phyloP scores from a whole-genome alignment of 345 rosid genomes.

The Cochlearia excelsa region DNA sequence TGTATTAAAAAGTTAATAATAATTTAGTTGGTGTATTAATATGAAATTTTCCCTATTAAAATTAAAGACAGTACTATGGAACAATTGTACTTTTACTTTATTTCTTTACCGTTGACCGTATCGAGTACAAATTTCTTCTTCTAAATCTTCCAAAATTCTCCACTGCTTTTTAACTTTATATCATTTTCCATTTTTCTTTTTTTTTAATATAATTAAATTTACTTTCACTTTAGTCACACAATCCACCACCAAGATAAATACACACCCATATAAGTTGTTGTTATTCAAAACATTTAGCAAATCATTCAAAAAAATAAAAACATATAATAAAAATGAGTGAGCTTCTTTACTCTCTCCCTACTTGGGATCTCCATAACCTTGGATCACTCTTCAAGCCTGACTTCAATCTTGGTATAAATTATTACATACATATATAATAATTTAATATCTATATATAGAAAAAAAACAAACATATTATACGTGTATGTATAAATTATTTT shows the following conservation, averaged over 20 bases:
- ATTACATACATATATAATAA: background rate
- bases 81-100: conserved; percentile 35
- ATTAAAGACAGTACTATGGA: conserved; percentile 18
- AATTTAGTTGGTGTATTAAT: conserved; percentile 13
- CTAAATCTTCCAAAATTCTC: conserved; percentile 42
- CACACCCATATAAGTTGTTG: conserved; percentile 14
- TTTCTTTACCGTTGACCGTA: conserved; percentile 58
- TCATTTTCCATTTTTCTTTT: conserved; percentile 10
- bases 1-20: too few species aligned
- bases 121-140: conserved; percentile 24
- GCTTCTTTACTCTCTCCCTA: conserved; percentile 49
- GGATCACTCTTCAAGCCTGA: conserved; percentile 74
- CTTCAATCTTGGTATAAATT: conserved; percentile 55
- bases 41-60: conserved; percentile 41
- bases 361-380: conserved; percentile 83
- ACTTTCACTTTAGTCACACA: conserved; percentile 33
- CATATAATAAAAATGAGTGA: conserved; percentile 39
- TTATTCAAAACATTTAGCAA: conserved; percentile 25
- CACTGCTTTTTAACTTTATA: conserved; percentile 15
- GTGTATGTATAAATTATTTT: too few species aligned
- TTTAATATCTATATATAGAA: background rate
- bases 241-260: conserved; percentile 36
- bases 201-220: conserved; percentile 17
- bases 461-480: too few species aligned
- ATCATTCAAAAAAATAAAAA: background rate